phyloP scores from a whole-genome alignment of 352 stramenopile genomes.

The Nothophytophthora sp. region DNA sequence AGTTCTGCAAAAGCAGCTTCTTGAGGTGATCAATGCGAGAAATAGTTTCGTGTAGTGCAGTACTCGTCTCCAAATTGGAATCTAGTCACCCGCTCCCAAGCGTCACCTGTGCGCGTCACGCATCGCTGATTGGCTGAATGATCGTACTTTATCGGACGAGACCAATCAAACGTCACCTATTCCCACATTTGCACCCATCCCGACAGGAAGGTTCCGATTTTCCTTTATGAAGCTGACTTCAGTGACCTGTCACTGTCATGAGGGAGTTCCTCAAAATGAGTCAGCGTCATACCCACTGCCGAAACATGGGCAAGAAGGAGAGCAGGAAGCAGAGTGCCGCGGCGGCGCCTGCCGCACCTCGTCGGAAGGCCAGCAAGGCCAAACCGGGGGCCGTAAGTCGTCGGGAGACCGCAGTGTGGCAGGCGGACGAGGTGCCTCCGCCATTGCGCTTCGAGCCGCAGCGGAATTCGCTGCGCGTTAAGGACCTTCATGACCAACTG shows the following conservation, averaged over 20 bases:
- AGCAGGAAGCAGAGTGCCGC: neutral
- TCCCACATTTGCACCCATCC: neutral
- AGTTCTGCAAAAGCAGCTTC: no score
- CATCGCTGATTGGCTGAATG: no score
- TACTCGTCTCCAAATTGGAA: no score
- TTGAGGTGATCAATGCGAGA: no score
- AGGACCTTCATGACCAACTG: constrained; percentile 53
- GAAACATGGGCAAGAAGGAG: constrained; percentile 27
- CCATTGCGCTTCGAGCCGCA: constrained; percentile 50
- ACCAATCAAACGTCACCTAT: neutral
- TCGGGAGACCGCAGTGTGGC: constrained; percentile 18
- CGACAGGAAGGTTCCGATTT: no score
- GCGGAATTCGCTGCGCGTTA: constrained; percentile 31
- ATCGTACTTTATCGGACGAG: no score
- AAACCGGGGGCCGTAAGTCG: constrained; percentile 3
- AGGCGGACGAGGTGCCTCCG: constrained; percentile 30
- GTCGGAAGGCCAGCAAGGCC: constrained; percentile 9
- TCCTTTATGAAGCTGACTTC: neutral
- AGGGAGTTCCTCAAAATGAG: neutral
- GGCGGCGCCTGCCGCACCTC: neutral
- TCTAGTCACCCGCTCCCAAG: no score
- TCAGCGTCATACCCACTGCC: neutral
- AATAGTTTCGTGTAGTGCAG: no score
- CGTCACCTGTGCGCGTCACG: no score
- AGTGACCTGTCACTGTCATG: neutral